These are phyloP conservation scores for Lentinula novae-zelandiae DNA, from an alignment of 1,284 basidiomycete species.

Conservation along the genomic window DNA sequence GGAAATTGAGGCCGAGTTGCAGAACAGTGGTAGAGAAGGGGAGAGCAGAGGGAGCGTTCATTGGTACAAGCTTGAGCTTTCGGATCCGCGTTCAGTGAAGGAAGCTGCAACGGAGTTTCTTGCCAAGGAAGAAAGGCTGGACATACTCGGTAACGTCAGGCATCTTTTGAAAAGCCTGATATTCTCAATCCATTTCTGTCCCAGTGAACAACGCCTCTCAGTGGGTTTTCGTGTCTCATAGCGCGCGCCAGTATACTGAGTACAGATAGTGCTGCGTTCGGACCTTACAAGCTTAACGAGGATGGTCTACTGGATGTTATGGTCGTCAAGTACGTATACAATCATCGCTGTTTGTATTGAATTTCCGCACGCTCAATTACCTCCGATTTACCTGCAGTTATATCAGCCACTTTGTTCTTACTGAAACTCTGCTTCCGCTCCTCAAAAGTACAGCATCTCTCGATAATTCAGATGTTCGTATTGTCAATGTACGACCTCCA, in stretches of 20 bases:
- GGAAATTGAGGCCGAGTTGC: slow-evolving; percentile 32
- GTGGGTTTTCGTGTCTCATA: not conserved
- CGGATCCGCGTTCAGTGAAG: slow-evolving; percentile 36
- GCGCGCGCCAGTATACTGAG: not conserved
- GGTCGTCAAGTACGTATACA: slow-evolving; percentile 1
- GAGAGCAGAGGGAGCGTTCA: slow-evolving; percentile 26
- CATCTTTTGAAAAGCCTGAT: not conserved
- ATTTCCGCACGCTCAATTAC: no score
- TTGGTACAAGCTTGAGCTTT: slow-evolving; percentile 46
- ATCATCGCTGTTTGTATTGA: not conserved
- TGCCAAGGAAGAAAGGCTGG: slow-evolving; percentile 26
- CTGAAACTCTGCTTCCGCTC: not conserved
- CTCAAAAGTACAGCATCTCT: slow-evolving; percentile 1
- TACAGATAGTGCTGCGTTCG: not conserved
- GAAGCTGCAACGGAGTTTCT: slow-evolving; percentile 34
- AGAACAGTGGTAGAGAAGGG: slow-evolving; percentile 22
- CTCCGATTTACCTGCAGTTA: not conserved
- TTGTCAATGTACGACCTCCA: not conserved
- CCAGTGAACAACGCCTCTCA: slow-evolving; percentile 5
- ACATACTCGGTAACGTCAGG: slow-evolving; percentile 21
- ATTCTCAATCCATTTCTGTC: not conserved
- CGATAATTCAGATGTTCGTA: not conserved
- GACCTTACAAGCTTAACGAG: not conserved
- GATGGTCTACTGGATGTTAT: slow-evolving; percentile 3
- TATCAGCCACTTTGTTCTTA: slow-evolving; percentile 4